These are phyloP conservation scores for Nidula niveotomentosa DNA, from an alignment of 1,284 basidiomycete species.

Conservation along the genomic window DNA sequence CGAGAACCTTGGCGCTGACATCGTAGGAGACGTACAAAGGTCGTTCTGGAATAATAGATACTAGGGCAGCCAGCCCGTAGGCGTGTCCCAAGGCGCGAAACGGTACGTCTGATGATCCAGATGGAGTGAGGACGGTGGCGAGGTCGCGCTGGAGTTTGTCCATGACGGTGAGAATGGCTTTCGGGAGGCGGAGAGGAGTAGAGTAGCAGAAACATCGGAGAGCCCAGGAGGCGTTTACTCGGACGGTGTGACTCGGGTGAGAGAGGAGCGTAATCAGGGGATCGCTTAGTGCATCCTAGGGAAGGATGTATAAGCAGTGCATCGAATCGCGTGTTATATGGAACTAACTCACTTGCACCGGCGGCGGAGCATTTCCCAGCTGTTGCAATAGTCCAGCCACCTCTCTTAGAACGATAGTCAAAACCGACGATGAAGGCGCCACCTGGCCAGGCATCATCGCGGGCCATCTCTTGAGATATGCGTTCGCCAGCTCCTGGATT, in stretches of 20 bases:
- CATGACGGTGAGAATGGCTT: slow-evolving; percentile 72
- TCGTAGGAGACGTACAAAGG: slow-evolving; percentile 97
- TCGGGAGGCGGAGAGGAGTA: slow-evolving; percentile 82
- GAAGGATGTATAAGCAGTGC: slow-evolving; percentile 1
- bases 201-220: slow-evolving; percentile 90
- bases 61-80: slow-evolving; percentile 85
- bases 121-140: slow-evolving; percentile 62
- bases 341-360: slow-evolving; percentile 64
- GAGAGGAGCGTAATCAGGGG: slow-evolving; percentile 84
- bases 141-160: slow-evolving; percentile 88
- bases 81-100: slow-evolving; percentile 83
- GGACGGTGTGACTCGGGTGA: slow-evolving; percentile 87
- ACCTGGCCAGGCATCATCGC: slow-evolving; percentile 86
- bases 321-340: slow-evolving; percentile 2
- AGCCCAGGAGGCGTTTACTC: slow-evolving; percentile 85
- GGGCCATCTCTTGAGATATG: slow-evolving; percentile 90
- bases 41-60: slow-evolving; percentile 83
- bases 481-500: slow-evolving; percentile 81
- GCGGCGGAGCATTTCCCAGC: slow-evolving; percentile 89
- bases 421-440: slow-evolving; percentile 69
- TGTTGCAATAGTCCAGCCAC: slow-evolving; percentile 85
- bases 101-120: slow-evolving; percentile 73
- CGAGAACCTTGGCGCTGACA: slow-evolving; percentile 87
- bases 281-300: slow-evolving; percentile 81
- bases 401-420: slow-evolving; percentile 82